These are phyloP conservation scores for Calonectria multiphialidica DNA, from an alignment of 2,329 filamentous ascomycete species.

Conservation along the genomic window DNA sequence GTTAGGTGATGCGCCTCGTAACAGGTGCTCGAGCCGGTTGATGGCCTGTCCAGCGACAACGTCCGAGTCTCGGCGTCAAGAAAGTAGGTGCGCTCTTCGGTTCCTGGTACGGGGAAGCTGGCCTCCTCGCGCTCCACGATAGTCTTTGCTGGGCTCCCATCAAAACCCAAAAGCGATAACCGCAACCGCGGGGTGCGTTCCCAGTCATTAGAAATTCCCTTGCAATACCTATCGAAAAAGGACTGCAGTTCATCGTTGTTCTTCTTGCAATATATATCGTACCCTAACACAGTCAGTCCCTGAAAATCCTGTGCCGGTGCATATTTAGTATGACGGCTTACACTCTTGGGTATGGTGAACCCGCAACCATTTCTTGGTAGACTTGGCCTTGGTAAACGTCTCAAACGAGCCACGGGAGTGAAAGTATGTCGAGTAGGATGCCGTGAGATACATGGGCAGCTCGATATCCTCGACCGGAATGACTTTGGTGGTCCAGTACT, in stretches of 20 bases:
- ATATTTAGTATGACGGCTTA: neutral
- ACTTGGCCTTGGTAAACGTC: neutral
- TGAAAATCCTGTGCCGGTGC: neutral
- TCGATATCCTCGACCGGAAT: neutral
- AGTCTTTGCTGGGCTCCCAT: neutral
- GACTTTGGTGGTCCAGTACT: conserved; percentile 1
- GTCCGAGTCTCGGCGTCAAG: neutral
- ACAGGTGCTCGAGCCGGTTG: neutral
- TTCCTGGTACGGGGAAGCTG: neutral
- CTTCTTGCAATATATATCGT: neutral
- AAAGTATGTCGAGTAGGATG: neutral
- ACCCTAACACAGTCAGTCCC: neutral
- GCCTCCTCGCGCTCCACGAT: conserved; percentile 2
- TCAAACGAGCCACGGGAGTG: neutral
- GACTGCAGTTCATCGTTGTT: neutral
- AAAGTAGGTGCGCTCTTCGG: neutral
- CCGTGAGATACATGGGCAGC: conserved; percentile 1
- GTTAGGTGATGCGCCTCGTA: neutral
- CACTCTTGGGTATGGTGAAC: neutral
- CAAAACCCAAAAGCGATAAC: neutral
- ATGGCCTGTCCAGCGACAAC: neutral
- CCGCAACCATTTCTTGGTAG: neutral
- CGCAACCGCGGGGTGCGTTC: neutral
- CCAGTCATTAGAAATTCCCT: neutral
- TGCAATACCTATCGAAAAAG: neutral